Evolutionary conservation across 805 yeast genomes (phyloP), one percentile per base, ranked within the genome.

Genomic region (Starmera dryadoides): DNA sequence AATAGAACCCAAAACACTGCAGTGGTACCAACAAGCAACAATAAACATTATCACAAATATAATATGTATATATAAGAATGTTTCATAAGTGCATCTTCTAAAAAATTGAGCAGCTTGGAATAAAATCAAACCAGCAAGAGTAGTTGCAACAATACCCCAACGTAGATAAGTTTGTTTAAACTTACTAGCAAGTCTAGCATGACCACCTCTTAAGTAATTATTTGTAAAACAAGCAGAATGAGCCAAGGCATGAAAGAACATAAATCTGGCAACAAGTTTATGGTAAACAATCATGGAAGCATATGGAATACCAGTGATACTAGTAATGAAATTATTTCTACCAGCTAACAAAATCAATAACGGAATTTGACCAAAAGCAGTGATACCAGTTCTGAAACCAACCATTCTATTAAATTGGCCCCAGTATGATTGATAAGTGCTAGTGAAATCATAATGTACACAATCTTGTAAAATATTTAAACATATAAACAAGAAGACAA

Each of bases 211-310:
- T 2, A 29, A 12, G n/a, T 18, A 32, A 38, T 53, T 5, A 11
- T 19, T 15, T 4, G 22, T 18, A 18, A 18, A 32, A 18, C 19
- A 16, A 20, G 4, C 4, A 11, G 34, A 16, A 18, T 32, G 34
- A 15, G 17, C 7, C 19, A 19, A 11, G 10, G 34, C 34, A 16
- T 6, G 25, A 11, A 32, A 6, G 22, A 20, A 12, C 48, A 66
- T 59, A 1, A 68, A 49, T 40, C 82, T 57, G 3, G 79, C 75
- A 17, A 68, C 59, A 79, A 81, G 79, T 56, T 75, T 79, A 59
- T 86, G 96, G 52, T 75, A 73, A 29, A 69, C 60, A 44, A 81
- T 70, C 59, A 84, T 80, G 2, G 81, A 68, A 6, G 80, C 62
- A 48, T 73, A 79, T 4, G 77, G 65, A 68, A 86, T 69, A 8